phyloP scores from a whole-genome alignment of 2,329 filamentous ascomycete species.

The Anthostomella pinea region DNA sequence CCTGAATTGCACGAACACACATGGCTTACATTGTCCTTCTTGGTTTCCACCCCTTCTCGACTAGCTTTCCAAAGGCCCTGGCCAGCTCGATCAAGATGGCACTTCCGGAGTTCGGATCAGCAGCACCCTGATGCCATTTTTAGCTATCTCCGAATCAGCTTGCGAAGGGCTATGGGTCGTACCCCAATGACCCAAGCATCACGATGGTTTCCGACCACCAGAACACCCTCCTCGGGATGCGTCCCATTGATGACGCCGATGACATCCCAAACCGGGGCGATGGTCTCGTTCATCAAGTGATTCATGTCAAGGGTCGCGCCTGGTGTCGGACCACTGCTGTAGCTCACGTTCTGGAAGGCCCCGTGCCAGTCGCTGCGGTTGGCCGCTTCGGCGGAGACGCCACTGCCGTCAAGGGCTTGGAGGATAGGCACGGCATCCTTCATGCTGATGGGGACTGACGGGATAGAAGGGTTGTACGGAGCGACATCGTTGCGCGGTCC shows the following conservation, averaged over 20 bases:
- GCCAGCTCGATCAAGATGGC: conserved; percentile 48
- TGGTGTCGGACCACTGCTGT: conserved; percentile 7
- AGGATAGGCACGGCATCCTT: conserved; percentile 6
- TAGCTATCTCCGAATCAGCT: not conserved
- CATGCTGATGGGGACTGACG: conserved; percentile 10
- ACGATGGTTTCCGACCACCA: conserved; percentile 51
- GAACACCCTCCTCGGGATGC: conserved; percentile 37
- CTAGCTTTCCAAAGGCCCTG: conserved; percentile 45
- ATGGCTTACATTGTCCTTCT: conserved; percentile 41
- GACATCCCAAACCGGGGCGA: conserved; percentile 31
- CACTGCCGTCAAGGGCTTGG: conserved; percentile 4
- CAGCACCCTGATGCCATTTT: conserved; percentile 32
- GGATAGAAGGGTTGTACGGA: conserved; percentile 7
- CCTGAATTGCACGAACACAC: not conserved
- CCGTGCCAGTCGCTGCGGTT: conserved; percentile 6
- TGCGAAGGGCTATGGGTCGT: not conserved
- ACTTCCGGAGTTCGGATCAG: conserved; percentile 50
- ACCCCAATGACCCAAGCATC: conserved; percentile 53
- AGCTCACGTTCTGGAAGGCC: conserved; percentile 5
- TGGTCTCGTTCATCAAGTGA: conserved; percentile 14
- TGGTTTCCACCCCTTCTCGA: conserved; percentile 49
- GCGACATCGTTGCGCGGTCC: conserved; percentile 8
- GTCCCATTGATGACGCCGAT: conserved; percentile 41
- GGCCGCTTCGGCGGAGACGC: conserved; percentile 2
- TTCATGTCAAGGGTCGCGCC: conserved; percentile 6